Percentiles rank a stretch among this genome's conserved stretches.
Evolutionary conservation across 495 filamentous ascomycete genomes (phyloP).

Genomic region (Pyrenula massariospora): DNA sequence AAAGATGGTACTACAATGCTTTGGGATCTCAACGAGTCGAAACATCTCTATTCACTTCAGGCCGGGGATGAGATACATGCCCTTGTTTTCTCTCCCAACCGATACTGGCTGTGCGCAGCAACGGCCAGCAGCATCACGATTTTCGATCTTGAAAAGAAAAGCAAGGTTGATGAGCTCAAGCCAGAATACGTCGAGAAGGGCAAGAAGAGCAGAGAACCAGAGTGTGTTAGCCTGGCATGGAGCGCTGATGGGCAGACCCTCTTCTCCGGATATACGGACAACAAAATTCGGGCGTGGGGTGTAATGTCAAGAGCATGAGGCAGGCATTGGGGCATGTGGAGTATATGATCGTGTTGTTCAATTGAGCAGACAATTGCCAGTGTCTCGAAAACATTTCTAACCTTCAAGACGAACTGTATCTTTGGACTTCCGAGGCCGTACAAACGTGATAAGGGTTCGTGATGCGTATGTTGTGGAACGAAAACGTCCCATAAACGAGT

Average conservation of each 20-base stretch:
- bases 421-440: no score
- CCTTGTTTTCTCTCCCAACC: conserved; percentile 99
- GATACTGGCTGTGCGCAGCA: conserved; percentile 99
- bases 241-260: conserved; percentile 95
- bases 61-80: conserved; percentile 99
- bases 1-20: conserved; percentile 99
- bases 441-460: no score
- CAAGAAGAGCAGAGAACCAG: conserved; percentile 98
- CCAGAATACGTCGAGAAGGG: conserved; percentile 91
- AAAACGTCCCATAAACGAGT: no score
- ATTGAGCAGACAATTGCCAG: no score
- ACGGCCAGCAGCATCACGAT: conserved; percentile 97
- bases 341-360: background rate
- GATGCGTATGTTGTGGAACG: no score
- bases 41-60: conserved; percentile 99
- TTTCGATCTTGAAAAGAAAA: conserved; percentile 99
- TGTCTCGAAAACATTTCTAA: no score
- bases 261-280: conserved; percentile 99
- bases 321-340: conserved; percentile 3
- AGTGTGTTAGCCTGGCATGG: conserved; percentile 97
- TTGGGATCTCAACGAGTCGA: conserved; percentile 99
- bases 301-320: conserved; percentile 63
- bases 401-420: no score
- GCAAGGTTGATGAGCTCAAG: conserved; percentile 99
- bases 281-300: conserved; percentile 98